These are phyloP conservation scores for Cymbopogon flexuosus DNA, from an alignment of 202 grass and related monocot genomes.

Conservation along the genomic window DNA sequence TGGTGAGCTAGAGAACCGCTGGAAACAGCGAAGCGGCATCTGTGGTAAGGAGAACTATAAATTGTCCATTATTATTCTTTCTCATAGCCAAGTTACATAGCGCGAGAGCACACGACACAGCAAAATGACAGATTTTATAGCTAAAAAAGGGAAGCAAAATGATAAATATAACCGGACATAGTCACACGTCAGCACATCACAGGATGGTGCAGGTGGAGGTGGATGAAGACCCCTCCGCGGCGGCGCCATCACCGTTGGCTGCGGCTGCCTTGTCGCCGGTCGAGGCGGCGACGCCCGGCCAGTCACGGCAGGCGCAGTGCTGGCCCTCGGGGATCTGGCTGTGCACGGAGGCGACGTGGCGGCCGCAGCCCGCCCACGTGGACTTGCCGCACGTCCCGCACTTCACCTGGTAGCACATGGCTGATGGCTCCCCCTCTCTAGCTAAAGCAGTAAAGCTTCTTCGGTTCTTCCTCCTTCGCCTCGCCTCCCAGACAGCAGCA, in stretches of 20 bases:
- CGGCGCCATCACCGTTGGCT: neutral
- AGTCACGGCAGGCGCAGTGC: slow-evolving; percentile 73
- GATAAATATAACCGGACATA: neutral
- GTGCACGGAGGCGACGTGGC: slow-evolving; percentile 70
- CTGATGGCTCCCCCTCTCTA: no score
- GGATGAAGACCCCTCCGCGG: neutral
- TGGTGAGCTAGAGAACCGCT: neutral
- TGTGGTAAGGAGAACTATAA: neutral
- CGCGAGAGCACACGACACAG: neutral
- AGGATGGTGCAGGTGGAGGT: slow-evolving; percentile 22
- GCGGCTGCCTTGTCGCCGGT: neutral
- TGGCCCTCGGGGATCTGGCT: slow-evolving; percentile 66
- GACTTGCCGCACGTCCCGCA: slow-evolving; percentile 68
- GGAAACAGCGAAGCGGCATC: neutral
- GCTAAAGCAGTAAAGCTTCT: no score
- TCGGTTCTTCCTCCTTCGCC: no score
- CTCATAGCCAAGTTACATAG: neutral
- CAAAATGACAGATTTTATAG: neutral
- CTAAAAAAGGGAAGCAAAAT: no score
- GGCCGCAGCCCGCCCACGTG: slow-evolving; percentile 75
- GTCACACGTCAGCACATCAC: no score
- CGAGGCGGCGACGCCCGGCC: slow-evolving; percentile 62
- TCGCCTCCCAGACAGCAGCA: neutral
- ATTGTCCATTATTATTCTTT: neutral
- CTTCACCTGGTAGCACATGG: slow-evolving; percentile 77